These are phyloP conservation scores for Alternaria arbusti DNA, from an alignment of 2,329 filamentous ascomycete genomes.

Conservation along the genomic window DNA sequence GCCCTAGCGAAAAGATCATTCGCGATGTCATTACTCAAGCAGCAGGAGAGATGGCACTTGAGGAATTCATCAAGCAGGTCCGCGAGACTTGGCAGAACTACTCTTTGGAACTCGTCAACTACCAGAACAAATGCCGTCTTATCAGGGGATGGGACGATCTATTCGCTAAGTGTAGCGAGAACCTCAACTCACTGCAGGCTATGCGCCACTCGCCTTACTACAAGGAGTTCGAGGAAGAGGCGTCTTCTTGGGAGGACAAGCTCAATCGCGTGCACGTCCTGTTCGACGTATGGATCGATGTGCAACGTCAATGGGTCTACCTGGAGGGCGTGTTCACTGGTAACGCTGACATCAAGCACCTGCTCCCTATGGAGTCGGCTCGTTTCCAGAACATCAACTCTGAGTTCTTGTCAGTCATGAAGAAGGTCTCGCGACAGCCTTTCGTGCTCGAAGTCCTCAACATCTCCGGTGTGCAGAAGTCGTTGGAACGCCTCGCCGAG, in stretches of 20 bases:
- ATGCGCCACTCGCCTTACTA: conserved; percentile 99
- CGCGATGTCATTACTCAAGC: conserved; percentile 94
- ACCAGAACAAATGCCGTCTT: conserved; percentile 96
- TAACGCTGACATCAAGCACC: conserved; percentile 97
- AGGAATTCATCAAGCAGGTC: conserved; percentile 96
- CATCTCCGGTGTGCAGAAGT: conserved; percentile 95
- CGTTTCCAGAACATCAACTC: conserved; percentile 99
- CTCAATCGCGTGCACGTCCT: conserved; percentile 95
- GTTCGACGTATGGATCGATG: conserved; percentile 99
- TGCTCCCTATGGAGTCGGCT: conserved; percentile 93
- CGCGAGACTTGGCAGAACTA: conserved; percentile 98
- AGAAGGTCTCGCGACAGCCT: conserved; percentile 96
- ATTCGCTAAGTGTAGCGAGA: conserved; percentile 97
- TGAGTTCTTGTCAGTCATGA: conserved; percentile 98
- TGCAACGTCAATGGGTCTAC: conserved; percentile 99
- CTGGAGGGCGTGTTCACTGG: conserved; percentile 98
- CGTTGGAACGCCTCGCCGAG: conserved; percentile 92
- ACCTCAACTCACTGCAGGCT: conserved; percentile 94
- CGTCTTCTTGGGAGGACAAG: conserved; percentile 96
- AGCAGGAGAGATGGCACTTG: conserved; percentile 96
- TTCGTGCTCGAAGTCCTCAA: conserved; percentile 95
- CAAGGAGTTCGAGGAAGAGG: conserved; percentile 98
- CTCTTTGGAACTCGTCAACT: conserved; percentile 89
- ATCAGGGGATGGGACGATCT: conserved; percentile 98
- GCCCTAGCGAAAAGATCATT: conserved; percentile 84